Percentiles rank a stretch among this genome's conserved stretches.
phyloP scores from a whole-genome alignment of 2,329 filamentous ascomycete genomes.

The Westerdykella aurantiaca region DNA sequence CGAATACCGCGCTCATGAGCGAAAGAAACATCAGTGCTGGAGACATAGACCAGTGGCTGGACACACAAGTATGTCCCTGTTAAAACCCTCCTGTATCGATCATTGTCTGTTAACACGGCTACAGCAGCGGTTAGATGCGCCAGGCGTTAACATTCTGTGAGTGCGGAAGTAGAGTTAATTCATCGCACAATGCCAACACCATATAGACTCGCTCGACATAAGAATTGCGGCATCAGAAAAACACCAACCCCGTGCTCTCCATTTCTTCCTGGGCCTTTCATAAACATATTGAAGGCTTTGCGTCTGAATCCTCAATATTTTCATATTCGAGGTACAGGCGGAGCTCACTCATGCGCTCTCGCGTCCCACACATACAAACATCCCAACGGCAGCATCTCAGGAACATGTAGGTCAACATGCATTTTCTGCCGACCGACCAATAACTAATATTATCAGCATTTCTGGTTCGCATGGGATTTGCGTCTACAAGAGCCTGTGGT shows the following conservation, averaged over 20 bases:
- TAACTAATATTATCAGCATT: neutral
- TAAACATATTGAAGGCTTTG: neutral
- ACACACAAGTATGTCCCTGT: neutral
- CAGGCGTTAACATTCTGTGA: constrained; percentile 3
- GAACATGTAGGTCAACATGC: constrained; percentile 1
- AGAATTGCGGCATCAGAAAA: neutral
- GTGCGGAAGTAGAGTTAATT: neutral
- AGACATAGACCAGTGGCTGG: constrained; percentile 1
- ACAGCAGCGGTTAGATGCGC: neutral
- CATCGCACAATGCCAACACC: neutral
- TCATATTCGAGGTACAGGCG: constrained; percentile 1
- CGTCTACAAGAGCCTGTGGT: neutral
- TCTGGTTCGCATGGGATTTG: constrained; percentile 2
- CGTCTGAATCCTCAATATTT: constrained; percentile 2
- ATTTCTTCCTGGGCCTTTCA: neutral
- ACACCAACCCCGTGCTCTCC: neutral
- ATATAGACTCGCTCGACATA: constrained; percentile 1
- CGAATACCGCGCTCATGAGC: neutral
- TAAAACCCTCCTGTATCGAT: neutral
- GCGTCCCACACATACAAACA: neutral
- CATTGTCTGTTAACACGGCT: neutral
- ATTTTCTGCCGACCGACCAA: neutral
- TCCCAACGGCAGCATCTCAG: neutral
- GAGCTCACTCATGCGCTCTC: neutral
- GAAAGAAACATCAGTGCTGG: neutral